phyloP scores from a whole-genome alignment of 306 rosid genomes.

The Quercus glauca region DNA sequence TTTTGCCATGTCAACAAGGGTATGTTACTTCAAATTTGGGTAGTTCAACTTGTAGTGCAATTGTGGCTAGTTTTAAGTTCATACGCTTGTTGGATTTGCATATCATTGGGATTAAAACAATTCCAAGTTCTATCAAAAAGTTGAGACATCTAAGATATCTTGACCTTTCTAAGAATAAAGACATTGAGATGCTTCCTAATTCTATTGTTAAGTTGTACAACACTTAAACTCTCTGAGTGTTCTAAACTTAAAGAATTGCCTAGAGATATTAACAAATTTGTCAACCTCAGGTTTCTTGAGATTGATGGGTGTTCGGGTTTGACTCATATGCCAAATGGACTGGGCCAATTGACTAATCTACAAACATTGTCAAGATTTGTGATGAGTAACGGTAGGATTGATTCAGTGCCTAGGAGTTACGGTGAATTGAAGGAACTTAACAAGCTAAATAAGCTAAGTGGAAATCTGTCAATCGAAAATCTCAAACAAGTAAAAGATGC shows the following conservation, averaged over 20 bases:
- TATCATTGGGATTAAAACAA: rapidly evolving
- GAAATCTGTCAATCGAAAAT: too few relatives aligned
- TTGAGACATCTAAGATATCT: slow-evolving; percentile 9
- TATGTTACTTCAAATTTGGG: rapidly evolving
- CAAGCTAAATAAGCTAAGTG: too few relatives aligned
- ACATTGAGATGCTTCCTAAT: not conserved
- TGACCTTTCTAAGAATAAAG: not conserved
- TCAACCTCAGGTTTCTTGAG: not conserved
- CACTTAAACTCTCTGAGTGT: not conserved
- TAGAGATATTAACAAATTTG: too few relatives aligned
- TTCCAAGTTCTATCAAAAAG: not conserved
- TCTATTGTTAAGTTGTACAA: not conserved
- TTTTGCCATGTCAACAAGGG: rapidly evolving
- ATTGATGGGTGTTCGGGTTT: rapidly evolving
- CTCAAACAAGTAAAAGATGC: too few relatives aligned
- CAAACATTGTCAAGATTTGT: too few relatives aligned
- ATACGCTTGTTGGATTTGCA: not conserved
- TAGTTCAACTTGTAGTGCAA: not conserved
- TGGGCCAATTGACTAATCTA: too few relatives aligned
- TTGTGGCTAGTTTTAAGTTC: too few relatives aligned
- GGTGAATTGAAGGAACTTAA: too few relatives aligned
- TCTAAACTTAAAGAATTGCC: too few relatives aligned
- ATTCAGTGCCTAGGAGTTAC: too few relatives aligned
- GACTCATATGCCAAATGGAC: too few relatives aligned
- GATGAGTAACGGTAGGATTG: too few relatives aligned